A percentile compares a stretch with the other conserved stretches of the same genome.
Evolutionary conservation across 768 basidiomycete genomes (phyloP).

Genomic region (Erythrobasidium yunnanense): DNA sequence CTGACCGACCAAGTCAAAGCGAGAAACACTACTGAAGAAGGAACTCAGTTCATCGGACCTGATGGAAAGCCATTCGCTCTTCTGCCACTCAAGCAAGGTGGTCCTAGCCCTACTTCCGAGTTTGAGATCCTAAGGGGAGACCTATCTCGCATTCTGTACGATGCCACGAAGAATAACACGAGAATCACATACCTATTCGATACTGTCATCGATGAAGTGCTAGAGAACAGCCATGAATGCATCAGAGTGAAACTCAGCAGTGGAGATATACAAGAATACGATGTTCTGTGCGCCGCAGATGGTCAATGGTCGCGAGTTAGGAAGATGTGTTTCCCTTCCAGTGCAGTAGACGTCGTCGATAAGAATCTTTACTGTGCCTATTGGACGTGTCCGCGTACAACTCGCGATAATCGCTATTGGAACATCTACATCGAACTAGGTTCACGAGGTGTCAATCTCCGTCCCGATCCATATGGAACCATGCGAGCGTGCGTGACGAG

Average conservation of each 20-base stretch:
- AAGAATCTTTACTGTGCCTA: constrained; percentile 24
- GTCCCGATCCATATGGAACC: constrained; percentile 29
- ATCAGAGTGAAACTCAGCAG: constrained; percentile 34
- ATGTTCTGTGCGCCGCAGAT: constrained; percentile 36
- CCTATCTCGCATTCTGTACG: constrained; percentile 34
- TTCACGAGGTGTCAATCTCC: not conserved
- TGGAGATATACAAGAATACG: constrained; percentile 32
- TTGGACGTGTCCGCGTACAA: constrained; percentile 27
- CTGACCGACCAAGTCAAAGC: constrained; percentile 24
- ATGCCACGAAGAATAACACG: constrained; percentile 28
- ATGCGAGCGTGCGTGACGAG: constrained; percentile 14
- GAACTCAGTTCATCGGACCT: constrained; percentile 31
- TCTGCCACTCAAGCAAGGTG: constrained; percentile 20
- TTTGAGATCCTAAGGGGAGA: constrained; percentile 38
- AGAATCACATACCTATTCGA: constrained; percentile 32
- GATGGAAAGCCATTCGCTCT: constrained; percentile 23
- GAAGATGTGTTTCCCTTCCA: constrained; percentile 20
- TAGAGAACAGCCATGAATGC: constrained; percentile 22
- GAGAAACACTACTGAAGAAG: constrained; percentile 32
- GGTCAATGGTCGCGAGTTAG: constrained; percentile 31
- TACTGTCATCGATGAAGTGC: constrained; percentile 27
- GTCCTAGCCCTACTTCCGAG: constrained; percentile 31
- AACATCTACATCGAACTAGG: constrained; percentile 4
- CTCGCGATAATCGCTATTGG: constrained; percentile 27
- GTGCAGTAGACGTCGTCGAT: constrained; percentile 5